Percentiles rank a stretch among this genome's conserved stretches.
These are phyloP conservation scores for Priceomyces melissophilus DNA, from an alignment of 805 yeast genomes.

Conservation along the genomic window DNA sequence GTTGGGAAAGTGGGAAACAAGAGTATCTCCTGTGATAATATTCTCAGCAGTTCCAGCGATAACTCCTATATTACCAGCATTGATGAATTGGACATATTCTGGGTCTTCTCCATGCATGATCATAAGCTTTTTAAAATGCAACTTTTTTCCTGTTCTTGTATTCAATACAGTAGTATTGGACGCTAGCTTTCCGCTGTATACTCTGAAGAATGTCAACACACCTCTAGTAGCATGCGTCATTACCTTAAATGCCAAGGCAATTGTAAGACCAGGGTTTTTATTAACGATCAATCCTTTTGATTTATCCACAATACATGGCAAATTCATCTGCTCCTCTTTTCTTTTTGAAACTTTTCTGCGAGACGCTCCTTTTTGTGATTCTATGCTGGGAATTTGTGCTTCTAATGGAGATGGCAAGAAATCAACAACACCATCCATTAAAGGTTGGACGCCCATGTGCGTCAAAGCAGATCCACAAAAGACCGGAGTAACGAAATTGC, in stretches of 20 bases:
- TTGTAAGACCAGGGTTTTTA: constrained; percentile 56
- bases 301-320: constrained; percentile 34
- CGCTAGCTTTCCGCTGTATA: constrained; percentile 75
- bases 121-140: constrained; percentile 64
- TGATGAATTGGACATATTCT: constrained; percentile 59
- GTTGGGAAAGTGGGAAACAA: constrained; percentile 55
- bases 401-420: constrained; percentile 84
- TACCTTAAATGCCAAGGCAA: constrained; percentile 90
- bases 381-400: constrained; percentile 52
- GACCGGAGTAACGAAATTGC: constrained; percentile 64
- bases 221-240: constrained; percentile 82
- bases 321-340: constrained; percentile 10
- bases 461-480: constrained; percentile 90
- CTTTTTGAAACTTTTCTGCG: constrained; percentile 14
- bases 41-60: constrained; percentile 66
- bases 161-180: constrained; percentile 63
- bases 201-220: constrained; percentile 78
- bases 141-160: constrained; percentile 63
- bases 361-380: constrained; percentile 11
- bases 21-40: constrained; percentile 86
- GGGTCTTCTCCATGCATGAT: constrained; percentile 89
- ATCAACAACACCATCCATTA: constrained; percentile 75
- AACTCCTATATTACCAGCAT: constrained; percentile 89
- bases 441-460: constrained; percentile 93
- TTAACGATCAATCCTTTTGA: constrained; percentile 50